These are phyloP conservation scores for Tagetes erecta DNA, from an alignment of 129 eudicot species.

Conservation along the genomic window DNA sequence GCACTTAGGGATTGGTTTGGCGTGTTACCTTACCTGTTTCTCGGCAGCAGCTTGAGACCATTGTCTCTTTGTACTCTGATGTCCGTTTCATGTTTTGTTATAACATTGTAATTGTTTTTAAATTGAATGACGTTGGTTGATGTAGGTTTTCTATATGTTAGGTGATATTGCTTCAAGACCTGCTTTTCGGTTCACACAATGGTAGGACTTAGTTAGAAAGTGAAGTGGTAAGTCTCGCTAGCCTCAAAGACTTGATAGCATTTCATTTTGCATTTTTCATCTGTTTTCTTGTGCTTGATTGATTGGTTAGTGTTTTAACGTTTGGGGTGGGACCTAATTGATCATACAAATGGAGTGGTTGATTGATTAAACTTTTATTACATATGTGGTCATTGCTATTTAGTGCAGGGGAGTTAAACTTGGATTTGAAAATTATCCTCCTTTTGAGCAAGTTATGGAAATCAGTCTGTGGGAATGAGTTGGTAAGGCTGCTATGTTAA, in stretches of 20 bases:
- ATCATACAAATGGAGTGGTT: constrained; percentile 1
- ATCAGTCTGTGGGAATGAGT: constrained; percentile 87
- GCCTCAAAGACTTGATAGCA: constrained; percentile 49
- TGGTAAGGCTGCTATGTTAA: constrained; percentile 83
- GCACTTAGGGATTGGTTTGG: too few species aligned
- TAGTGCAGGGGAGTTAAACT: constrained; percentile 68
- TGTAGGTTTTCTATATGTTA: constrained; percentile 91
- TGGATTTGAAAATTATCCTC: constrained; percentile 38
- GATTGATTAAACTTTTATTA: neutral
- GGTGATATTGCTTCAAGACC: constrained; percentile 91
- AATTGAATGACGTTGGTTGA: neutral
- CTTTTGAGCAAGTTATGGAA: constrained; percentile 70
- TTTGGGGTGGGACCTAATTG: neutral
- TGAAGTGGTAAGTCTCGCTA: constrained; percentile 68
- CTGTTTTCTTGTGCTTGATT: neutral
- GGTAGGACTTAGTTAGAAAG: constrained; percentile 91
- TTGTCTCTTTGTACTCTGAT: too few species aligned
- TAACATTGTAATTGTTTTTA: neutral
- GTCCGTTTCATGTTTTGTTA: too few species aligned
- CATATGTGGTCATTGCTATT: constrained; percentile 25
- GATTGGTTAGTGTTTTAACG: neutral
- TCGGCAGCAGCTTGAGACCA: too few species aligned
- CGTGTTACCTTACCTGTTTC: too few species aligned
- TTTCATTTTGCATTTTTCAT: constrained; percentile 35
- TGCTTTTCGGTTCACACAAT: constrained; percentile 75